A percentile compares a stretch with the other conserved stretches of the same genome.
These are phyloP conservation scores for Solanum commersonii DNA, from an alignment of 257 asterid species.

Conservation along the genomic window DNA sequence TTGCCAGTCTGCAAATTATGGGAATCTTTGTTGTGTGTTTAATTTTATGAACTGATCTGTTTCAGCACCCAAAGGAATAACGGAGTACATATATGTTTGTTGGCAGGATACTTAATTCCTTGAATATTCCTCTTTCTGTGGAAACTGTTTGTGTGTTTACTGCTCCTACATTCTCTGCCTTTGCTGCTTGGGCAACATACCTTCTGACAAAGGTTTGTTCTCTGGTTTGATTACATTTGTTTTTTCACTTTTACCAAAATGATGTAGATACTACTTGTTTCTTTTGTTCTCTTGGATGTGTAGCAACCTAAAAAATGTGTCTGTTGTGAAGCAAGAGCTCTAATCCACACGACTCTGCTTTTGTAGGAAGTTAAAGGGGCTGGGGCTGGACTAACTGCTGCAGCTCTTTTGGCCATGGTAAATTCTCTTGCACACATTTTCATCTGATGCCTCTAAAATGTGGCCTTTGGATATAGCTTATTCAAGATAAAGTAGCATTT, in stretches of 20 bases:
- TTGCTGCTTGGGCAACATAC: slow-evolving; percentile 98
- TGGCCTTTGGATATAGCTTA: not conserved
- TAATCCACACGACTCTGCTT: not conserved
- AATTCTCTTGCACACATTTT: not conserved
- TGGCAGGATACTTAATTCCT: slow-evolving; percentile 76
- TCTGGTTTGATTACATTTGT: slow-evolving; percentile 3
- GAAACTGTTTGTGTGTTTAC: slow-evolving; percentile 99
- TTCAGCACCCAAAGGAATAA: not conserved
- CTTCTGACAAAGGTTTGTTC: slow-evolving; percentile 86
- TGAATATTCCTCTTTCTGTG: slow-evolving; percentile 91
- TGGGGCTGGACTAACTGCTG: slow-evolving; percentile 99
- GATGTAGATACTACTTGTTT: not conserved
- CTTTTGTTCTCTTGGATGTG: not conserved
- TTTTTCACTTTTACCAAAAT: not conserved
- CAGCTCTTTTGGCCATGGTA: slow-evolving; percentile 98
- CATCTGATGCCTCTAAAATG: not conserved
- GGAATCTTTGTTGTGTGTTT: not conserved
- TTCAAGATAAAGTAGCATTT: not conserved
- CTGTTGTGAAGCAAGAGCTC: not conserved
- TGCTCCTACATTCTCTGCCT: slow-evolving; percentile 95
- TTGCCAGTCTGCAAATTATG: not conserved
- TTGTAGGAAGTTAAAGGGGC: slow-evolving; percentile 90
- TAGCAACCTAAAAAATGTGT: not conserved
- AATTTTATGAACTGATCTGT: not conserved
- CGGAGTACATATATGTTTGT: slow-evolving; percentile 4